phyloP scores from a whole-genome alignment of 371 early-diverging fungal genomes.

The Mortierella sp. region DNA sequence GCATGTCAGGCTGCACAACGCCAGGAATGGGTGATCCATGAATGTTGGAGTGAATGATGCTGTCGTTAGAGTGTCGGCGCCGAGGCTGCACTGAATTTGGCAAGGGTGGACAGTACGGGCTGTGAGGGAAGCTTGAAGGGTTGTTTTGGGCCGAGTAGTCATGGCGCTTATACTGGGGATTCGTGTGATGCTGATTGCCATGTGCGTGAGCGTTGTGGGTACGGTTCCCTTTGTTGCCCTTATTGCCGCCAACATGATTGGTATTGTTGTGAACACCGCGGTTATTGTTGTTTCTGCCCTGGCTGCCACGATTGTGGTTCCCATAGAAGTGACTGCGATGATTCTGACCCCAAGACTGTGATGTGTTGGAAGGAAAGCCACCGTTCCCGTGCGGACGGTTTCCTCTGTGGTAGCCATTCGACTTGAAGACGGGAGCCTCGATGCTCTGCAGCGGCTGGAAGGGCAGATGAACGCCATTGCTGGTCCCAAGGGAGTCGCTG shows the following conservation, averaged over 20 bases:
- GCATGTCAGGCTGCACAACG: neutral
- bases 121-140: neutral
- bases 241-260: conserved; percentile 4
- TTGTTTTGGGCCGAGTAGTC: conserved; percentile 5
- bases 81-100: neutral
- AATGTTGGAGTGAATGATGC: neutral
- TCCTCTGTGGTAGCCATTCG: conserved; percentile 1
- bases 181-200: neutral
- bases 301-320: neutral
- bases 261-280: neutral
- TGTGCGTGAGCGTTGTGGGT: neutral
- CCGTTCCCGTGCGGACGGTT: conserved; percentile 1
- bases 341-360: neutral
- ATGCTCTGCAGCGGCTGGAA: neutral
- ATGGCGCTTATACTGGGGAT: neutral
- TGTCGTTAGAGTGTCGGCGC: conserved; percentile 9
- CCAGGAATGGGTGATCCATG: neutral
- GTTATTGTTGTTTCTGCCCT: neutral
- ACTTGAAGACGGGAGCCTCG: neutral
- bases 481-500: neutral
- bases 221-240: conserved; percentile 2
- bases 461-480: neutral
- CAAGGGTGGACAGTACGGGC: neutral
- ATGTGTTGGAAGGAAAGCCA: neutral
- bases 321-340: neutral